Percentiles rank a stretch among this genome's conserved stretches.
Evolutionary conservation across 192 early-diverging fungal species (phyloP).

Genomic region (Coemansia sp.): DNA sequence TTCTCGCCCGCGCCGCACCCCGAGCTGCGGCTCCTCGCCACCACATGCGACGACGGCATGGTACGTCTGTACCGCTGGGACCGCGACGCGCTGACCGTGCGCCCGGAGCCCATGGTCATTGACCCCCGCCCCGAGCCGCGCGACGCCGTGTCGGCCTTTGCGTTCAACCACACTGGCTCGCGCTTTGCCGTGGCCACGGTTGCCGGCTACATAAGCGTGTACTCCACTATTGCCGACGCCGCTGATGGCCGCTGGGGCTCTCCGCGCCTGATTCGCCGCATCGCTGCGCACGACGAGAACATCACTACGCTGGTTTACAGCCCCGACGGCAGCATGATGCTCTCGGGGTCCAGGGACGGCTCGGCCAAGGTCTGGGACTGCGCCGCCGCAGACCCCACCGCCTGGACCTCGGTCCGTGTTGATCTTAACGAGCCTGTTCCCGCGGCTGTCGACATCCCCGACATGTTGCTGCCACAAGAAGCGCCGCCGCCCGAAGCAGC

Average conservation of each 20-base stretch:
- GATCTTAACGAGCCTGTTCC: constrained; percentile 41
- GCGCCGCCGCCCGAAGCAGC: not conserved
- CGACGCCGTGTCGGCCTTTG: constrained; percentile 56
- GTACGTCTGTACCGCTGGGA: constrained; percentile 72
- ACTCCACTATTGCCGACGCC: constrained; percentile 58
- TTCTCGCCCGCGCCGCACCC: constrained; percentile 74
- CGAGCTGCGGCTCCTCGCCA: constrained; percentile 64
- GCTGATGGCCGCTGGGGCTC: constrained; percentile 14
- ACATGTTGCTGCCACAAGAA: constrained; percentile 5
- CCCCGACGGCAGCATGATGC: constrained; percentile 60
- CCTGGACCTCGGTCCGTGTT: constrained; percentile 57
- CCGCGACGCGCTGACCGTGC: constrained; percentile 54
- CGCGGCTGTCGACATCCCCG: constrained; percentile 3
- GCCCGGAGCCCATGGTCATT: constrained; percentile 50
- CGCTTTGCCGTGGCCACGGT: constrained; percentile 73
- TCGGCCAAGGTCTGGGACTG: constrained; percentile 71
- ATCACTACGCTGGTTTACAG: constrained; percentile 76
- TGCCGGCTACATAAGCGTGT: constrained; percentile 73
- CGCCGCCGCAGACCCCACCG: constrained; percentile 34
- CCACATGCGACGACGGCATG: constrained; percentile 67
- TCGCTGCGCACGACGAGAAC: constrained; percentile 66
- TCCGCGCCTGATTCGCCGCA: constrained; percentile 55
- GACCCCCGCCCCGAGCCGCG: constrained; percentile 52
- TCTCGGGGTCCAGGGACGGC: constrained; percentile 76
- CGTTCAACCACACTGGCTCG: constrained; percentile 75